phyloP scores from a whole-genome alignment of 495 filamentous ascomycete species.

The Bombardia bombarda region DNA sequence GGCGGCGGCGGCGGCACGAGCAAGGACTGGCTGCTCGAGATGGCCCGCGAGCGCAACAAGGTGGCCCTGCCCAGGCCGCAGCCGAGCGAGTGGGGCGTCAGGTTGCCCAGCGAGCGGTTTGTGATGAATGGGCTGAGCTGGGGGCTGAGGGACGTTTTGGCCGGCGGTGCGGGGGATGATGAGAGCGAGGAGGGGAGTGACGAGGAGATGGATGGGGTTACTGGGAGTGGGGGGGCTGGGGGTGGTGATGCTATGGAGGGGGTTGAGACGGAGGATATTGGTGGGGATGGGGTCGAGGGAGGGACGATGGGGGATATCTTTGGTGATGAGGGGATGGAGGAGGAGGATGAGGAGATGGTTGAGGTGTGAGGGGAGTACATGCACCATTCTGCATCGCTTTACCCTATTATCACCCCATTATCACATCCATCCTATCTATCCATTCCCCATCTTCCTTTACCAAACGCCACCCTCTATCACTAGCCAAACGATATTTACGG shows the following conservation, averaged over 20 bases:
- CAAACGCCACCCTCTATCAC: too few relatives aligned
- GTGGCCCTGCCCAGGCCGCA: constrained; percentile 66
- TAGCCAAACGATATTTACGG: too few relatives aligned
- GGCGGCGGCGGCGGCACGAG: constrained; percentile 35
- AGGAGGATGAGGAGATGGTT: constrained; percentile 34
- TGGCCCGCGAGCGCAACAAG: constrained; percentile 75
- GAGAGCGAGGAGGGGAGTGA: constrained; percentile 27
- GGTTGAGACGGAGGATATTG: constrained; percentile 32
- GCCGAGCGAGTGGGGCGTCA: constrained; percentile 69
- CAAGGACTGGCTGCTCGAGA: constrained; percentile 81
- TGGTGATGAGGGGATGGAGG: constrained; percentile 20
- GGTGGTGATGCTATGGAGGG: constrained; percentile 39
- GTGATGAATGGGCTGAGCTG: constrained; percentile 80
- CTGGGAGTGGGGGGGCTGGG: constrained; percentile 17
- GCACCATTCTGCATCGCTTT: too few relatives aligned
- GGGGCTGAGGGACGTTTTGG: constrained; percentile 75
- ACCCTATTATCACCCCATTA: too few relatives aligned
- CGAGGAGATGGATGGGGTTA: constrained; percentile 33
- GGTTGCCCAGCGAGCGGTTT: constrained; percentile 85
- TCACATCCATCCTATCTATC: too few relatives aligned
- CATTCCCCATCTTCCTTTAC: too few relatives aligned
- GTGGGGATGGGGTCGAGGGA: constrained; percentile 25
- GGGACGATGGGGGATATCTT: constrained; percentile 45
- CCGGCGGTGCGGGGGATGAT: constrained; percentile 37
- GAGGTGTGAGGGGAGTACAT: constrained; percentile 26